Evolutionary conservation across 352 stramenopile species (phyloP), one percentile per base, ranked within the genome.

Genomic region (Phytophthora citricola): DNA sequence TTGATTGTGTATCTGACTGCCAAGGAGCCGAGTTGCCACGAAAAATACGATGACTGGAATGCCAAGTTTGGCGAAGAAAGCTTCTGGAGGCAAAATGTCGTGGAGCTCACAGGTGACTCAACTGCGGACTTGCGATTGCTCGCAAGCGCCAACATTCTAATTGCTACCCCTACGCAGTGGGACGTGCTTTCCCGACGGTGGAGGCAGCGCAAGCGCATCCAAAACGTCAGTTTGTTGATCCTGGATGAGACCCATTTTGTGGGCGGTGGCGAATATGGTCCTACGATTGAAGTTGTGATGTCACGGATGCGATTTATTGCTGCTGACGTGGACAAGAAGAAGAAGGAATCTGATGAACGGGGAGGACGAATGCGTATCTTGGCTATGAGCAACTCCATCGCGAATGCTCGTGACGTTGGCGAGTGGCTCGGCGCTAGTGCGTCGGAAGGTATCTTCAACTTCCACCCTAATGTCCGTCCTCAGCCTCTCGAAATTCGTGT

Each of bases 161-260:
- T 99, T 60, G 87, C 87, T 11, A 98, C 95, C 20, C 93, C 97
- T 2, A 93, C 91, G 22, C 87, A 98, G 49, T 99, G 97, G 96
- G 97, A 99, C 62, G 87, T 96, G n/a, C 79, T 99, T 20, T 99
- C 92, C 46, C 79, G 97, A 46, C 87, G 96, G 54, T 99, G 97
- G 97, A 98, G 97, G 69, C 96, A 99, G 70, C 87, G 97, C 47
- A 99, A 99, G 70, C 89, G 88, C 44, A 94, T 99, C 38, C 96
- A 99, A 58, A 81, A 92, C 57, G 84, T 99, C 17, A 83, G 81
- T 26, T 80, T 99, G 7, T 88, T 99, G 29, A 83, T 99, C 52
- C 83, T 99, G 22, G 98, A 99, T 76, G 97, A 99, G 61, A 59
- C 99, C 34, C 98, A 99, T 68, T 98, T 99, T 57, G 83, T 99